Evolutionary conservation across 2,329 filamentous ascomycete genomes (phyloP), one percentile per base, ranked within the genome.

Genomic region (Fusarium transvaalense): DNA sequence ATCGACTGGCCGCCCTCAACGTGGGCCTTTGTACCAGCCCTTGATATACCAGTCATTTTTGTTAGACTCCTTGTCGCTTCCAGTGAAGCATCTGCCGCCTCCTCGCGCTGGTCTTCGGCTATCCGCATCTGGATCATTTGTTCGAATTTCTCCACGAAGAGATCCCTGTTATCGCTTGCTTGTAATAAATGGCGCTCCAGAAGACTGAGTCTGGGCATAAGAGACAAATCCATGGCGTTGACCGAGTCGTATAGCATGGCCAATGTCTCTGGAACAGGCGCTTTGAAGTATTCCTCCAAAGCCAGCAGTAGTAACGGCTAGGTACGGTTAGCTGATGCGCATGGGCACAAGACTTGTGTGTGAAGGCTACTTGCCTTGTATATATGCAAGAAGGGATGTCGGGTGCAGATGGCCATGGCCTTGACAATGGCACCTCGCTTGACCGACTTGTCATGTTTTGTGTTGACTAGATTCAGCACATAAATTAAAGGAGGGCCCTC

Each of bases 61-160:
- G 79, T 79, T 10, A 84, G 84, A 57, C 83, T 87, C 59, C 79
- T 75, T 73, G 81, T 82, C 27, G 83, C 80, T 47, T 87, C 84
- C 29, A 66, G 58, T 37, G 68, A 48, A 25, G 71, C 70, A 71
- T 85, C 78, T 42, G 79, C 53, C 55, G 80, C 64, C 75, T 78
- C 77, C 21, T 82, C 82, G 19, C 80, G 81, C 45, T 82, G 80
- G 68, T 89, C 92, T 66, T 93, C 89, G 14, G 86, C 86, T 78
- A 93, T 89, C 41, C 93, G 89, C 80, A 92, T 92, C 70, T 94
- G 88, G 57, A 97, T 92, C 90, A 98, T 97, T 67, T 91, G 89
- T 79, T 97, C 94, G 74, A 99, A 99, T 77, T 98, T 99, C 77
- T 99, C 96, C 32, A 97, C 88, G 76, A 99, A 99, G 73, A 99